phyloP scores from a whole-genome alignment of 257 asterid species.

The Cruciata laevipes region DNA sequence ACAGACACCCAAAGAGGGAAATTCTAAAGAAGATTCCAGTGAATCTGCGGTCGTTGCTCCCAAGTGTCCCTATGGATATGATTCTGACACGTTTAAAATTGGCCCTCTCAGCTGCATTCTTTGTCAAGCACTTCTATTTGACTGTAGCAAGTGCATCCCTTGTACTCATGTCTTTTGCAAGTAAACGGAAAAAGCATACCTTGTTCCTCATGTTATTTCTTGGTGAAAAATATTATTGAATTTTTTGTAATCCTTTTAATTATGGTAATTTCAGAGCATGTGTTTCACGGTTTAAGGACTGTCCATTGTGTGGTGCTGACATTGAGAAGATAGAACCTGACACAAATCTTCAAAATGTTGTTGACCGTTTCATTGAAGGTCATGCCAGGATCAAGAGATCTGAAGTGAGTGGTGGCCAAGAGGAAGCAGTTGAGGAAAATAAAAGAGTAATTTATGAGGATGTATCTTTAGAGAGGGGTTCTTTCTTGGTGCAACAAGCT shows the following conservation, averaged over 20 bases:
- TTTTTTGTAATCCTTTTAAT: constrained; percentile 6
- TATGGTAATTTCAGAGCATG: constrained; percentile 55
- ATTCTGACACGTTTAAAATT: constrained; percentile 82
- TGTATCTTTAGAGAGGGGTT: constrained; percentile 88
- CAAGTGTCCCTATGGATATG: constrained; percentile 46
- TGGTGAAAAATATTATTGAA: not conserved
- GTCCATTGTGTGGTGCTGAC: constrained; percentile 97
- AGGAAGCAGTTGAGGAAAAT: constrained; percentile 44
- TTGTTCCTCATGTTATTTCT: constrained; percentile 6
- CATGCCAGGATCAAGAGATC: constrained; percentile 96
- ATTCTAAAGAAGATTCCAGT: constrained; percentile 39
- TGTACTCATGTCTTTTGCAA: constrained; percentile 91
- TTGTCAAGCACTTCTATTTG: constrained; percentile 89
- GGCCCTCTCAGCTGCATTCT: constrained; percentile 94
- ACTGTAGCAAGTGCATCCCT: constrained; percentile 86
- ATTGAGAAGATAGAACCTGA: constrained; percentile 88
- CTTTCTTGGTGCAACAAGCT: constrained; percentile 96
- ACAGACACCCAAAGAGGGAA: constrained; percentile 24
- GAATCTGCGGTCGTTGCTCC: constrained; percentile 27
- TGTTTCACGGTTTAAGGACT: constrained; percentile 76
- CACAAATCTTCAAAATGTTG: constrained; percentile 65
- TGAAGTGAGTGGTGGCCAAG: constrained; percentile 50
- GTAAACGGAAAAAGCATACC: constrained; percentile 38
- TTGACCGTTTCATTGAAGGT: constrained; percentile 95
- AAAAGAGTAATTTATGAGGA: constrained; percentile 83